Evolutionary conservation across 768 basidiomycete genomes (phyloP), one percentile per base, ranked within the genome.

Genomic region (Boletellus sp.): DNA sequence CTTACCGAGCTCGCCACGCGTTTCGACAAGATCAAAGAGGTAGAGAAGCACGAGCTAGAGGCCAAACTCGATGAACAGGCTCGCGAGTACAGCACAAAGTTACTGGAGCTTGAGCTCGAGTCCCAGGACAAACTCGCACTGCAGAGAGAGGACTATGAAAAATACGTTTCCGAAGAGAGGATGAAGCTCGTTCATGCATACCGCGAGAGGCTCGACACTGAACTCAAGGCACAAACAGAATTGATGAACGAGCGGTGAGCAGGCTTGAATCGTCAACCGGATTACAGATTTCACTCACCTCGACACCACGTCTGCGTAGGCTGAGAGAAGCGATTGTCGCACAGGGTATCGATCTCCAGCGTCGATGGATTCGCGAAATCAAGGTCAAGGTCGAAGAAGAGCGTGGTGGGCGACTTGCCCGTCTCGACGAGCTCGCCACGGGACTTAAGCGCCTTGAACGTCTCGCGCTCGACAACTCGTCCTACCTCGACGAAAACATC

Each of bases 331-430:
- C 95, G 66, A 92, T 98, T 46, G 79, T 98, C 44, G 87, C 94
- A 3, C 94, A 98, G 67, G 96, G 94, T 16, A 93, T 99, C 61
- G 96, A 98, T 70, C 83, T 98, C 20, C 96, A 98, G 66, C 85
- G 94, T 43, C 81, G 91, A 47, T 98, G 95, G 94, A 89, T 99
- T 36, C 84, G 91, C 28, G 93, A 97, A 51, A 85, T 98, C 76
- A 96, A 97, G 73, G 79, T 94, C 43, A 87, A 85, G 55, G 94
- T 99, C 49, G 95, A 99, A 70, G 82, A 92, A 63, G 96, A 99
- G 69, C 92, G 96, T 38, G 93, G 93, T 15, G 94, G 94, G 12
- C 87, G 96, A 47, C 79, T 99, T 10, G 88, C 93, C 39, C 96
- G 94, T 69, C 83, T 99, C 31, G 93, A 95, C 62, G 90, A 94